Percentiles rank a stretch among this genome's conserved stretches.
Evolutionary conservation across 768 basidiomycete genomes (phyloP).

Genomic region (Lentinula aciculospora): DNA sequence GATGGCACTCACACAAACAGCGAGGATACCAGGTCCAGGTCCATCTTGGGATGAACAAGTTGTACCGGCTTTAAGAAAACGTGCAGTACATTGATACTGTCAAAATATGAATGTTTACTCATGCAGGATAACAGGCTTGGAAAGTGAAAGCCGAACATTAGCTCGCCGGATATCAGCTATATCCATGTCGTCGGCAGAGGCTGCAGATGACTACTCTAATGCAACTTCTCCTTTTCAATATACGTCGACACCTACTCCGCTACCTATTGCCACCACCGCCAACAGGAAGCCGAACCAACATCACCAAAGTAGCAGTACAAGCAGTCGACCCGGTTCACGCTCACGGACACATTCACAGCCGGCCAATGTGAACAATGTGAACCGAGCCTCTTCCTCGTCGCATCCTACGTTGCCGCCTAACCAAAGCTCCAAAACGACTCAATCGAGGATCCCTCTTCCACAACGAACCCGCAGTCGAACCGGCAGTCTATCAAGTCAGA

Average conservation of each 20-base stretch:
- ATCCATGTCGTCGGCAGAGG: slow-evolving; percentile 52
- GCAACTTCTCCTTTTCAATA: slow-evolving; percentile 9
- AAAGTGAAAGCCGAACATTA: slow-evolving; percentile 75
- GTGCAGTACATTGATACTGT: slow-evolving; percentile 31
- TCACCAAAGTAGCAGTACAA: slow-evolving; percentile 15
- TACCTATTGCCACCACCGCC: slow-evolving; percentile 9
- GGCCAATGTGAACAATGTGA: slow-evolving; percentile 12
- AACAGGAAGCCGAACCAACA: slow-evolving; percentile 13
- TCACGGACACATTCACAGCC: slow-evolving; percentile 65
- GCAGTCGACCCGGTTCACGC: slow-evolving; percentile 27
- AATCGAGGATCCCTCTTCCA: slow-evolving; percentile 41
- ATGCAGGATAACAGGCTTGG: slow-evolving; percentile 49
- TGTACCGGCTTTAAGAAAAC: slow-evolving; percentile 75
- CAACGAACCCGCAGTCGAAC: slow-evolving; percentile 34
- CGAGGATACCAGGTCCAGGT: slow-evolving; percentile 26
- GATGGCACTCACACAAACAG: slow-evolving; percentile 41
- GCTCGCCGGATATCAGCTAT: slow-evolving; percentile 72
- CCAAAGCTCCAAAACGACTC: slow-evolving; percentile 16
- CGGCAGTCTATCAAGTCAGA: slow-evolving; percentile 21
- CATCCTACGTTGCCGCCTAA: slow-evolving; percentile 21
- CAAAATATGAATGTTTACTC: slow-evolving; percentile 10
- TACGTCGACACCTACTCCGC: not conserved
- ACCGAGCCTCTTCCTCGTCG: slow-evolving; percentile 37
- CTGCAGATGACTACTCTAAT: slow-evolving; percentile 7
- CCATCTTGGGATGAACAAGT: slow-evolving; percentile 80